Conservation (phyloP, 2,329 filamentous ascomycete species). For the Aspergillus fumigatiaffinis region DNA sequence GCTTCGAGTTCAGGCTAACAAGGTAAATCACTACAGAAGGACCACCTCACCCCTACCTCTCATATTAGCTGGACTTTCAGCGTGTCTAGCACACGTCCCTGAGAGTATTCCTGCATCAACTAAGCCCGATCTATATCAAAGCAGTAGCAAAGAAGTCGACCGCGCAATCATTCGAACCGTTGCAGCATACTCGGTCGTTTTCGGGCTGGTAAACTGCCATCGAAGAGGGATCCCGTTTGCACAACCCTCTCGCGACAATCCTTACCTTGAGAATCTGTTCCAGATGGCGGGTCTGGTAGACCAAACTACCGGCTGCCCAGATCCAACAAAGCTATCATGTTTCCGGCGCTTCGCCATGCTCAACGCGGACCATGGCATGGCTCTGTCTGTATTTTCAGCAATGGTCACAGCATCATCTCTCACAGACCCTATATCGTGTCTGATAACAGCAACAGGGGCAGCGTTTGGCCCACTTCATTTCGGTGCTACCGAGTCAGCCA, state of each 20-base stretch:
- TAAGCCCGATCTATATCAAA: slow-evolving; percentile 22
- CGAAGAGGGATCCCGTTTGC: slow-evolving; percentile 17
- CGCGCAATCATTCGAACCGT: slow-evolving; percentile 21
- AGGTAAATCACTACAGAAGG: slow-evolving; percentile 7
- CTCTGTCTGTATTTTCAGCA: slow-evolving; percentile 54
- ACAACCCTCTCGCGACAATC: slow-evolving; percentile 35
- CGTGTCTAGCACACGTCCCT: slow-evolving; percentile 21
- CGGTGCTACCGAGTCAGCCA: slow-evolving; percentile 57
- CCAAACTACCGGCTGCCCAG: slow-evolving; percentile 45
- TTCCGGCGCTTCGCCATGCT: slow-evolving; percentile 55
- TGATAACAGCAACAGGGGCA: slow-evolving; percentile 51
- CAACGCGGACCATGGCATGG: slow-evolving; percentile 58
- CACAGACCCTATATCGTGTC: slow-evolving; percentile 52
- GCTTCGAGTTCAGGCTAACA: background rate
- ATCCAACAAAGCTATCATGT: slow-evolving; percentile 44
- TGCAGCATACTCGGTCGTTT: slow-evolving; percentile 23
- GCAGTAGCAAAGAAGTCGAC: slow-evolving; percentile 17
- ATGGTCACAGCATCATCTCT: slow-evolving; percentile 55
- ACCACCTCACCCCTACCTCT: slow-evolving; percentile 22
- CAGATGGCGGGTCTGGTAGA: slow-evolving; percentile 53
- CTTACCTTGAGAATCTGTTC: slow-evolving; percentile 54
- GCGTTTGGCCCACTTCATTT: slow-evolving; percentile 57
- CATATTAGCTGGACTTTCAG: slow-evolving; percentile 26
- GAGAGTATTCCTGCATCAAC: slow-evolving; percentile 19
- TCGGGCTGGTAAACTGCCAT: slow-evolving; percentile 25